Evolutionary conservation across 2,329 filamentous ascomycete species (phyloP), one percentile per base, ranked within the genome.

Genomic region (Hymenoscyphus scutula): DNA sequence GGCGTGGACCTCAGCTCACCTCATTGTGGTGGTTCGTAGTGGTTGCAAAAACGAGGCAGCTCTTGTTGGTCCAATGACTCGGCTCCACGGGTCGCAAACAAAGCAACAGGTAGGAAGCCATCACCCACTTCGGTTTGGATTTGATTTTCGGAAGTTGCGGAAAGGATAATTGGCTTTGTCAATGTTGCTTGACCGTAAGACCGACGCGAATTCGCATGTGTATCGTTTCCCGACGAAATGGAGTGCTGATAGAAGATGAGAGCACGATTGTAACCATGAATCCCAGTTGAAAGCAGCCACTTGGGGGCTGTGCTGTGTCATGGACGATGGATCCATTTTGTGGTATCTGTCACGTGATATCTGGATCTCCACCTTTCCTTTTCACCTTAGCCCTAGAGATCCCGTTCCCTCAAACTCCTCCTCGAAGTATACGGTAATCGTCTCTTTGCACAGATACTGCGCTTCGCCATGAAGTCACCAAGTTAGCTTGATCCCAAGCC

Each of bases 371-470:
- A 45, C 38, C 17, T 19, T 41, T 41, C 38, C 13, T 48, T 48
- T 23, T 19, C 23, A 19, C 41, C 41, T 19, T 48, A 48, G 41
- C n/a, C n/a, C 41, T 48, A 7, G n/a, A 19, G 41, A 23, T 23
- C 41, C 38, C 19, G 41, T 48, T 3, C n/a, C 41, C 37, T 41
- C 10, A 5, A 41, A 41, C 13, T n/a, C 41, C 7, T 45, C n/a
- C n/a, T 6, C 7, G 23, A 2, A 19, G 19, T n/a, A 8, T 19
- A 19, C n/a, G 11, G n/a, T n/a, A n/a, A n/a, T 48, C 41, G 41
- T 48, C 41, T 48, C 41, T 48, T 48, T 48, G 41, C 41, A 48
- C 41, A 45, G 41, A 45, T 45, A 19, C 41, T 45, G n/a, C 32
- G 32, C n/a, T 19, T 45, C 23, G n/a, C 41, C 11, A 45, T 45